Percentiles rank a stretch among this genome's conserved stretches.
These are phyloP conservation scores for Aspergillus clavatus DNA, from an alignment of 2,329 filamentous ascomycete genomes.

Conservation along the genomic window DNA sequence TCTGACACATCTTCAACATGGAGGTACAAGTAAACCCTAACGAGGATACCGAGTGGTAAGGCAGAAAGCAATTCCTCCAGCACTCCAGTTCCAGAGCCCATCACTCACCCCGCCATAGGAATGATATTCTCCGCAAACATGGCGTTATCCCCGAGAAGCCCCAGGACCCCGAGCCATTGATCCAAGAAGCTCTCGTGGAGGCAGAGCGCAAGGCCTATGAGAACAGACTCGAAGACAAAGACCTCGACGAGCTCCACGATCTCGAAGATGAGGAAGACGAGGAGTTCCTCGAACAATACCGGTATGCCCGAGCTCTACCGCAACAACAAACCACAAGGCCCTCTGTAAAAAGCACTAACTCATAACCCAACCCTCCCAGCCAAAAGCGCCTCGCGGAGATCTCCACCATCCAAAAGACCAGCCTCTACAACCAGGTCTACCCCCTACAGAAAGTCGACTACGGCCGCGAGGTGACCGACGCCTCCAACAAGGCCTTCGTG, in stretches of 20 bases:
- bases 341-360: too few relatives aligned
- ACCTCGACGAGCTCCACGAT: slow-evolving; percentile 86
- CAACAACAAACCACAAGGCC: too few relatives aligned
- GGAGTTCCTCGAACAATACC: slow-evolving; percentile 79
- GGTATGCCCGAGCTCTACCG: slow-evolving; percentile 48
- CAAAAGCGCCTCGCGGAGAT: slow-evolving; percentile 85
- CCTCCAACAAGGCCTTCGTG: slow-evolving; percentile 63
- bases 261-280: slow-evolving; percentile 96
- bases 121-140: slow-evolving; percentile 96
- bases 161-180: slow-evolving; percentile 89
- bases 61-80: slow-evolving; percentile 37
- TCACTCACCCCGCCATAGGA: slow-evolving; percentile 55
- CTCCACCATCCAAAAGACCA: slow-evolving; percentile 66
- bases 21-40: slow-evolving; percentile 90
- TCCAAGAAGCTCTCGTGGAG: slow-evolving; percentile 87
- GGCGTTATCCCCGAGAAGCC: slow-evolving; percentile 97
- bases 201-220: slow-evolving; percentile 80
- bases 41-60: slow-evolving; percentile 89
- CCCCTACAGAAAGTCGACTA: slow-evolving; percentile 94
- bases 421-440: slow-evolving; percentile 84
- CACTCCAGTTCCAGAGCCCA: slow-evolving; percentile 9
- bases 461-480: slow-evolving; percentile 82
- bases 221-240: slow-evolving; percentile 88
- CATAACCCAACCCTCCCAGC: slow-evolving; percentile 33
- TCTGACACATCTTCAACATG: slow-evolving; percentile 36